Evolutionary conservation across 2,329 filamentous ascomycete species (phyloP), one percentile per base, ranked within the genome.

Genomic region (Hypoxylon sp.): DNA sequence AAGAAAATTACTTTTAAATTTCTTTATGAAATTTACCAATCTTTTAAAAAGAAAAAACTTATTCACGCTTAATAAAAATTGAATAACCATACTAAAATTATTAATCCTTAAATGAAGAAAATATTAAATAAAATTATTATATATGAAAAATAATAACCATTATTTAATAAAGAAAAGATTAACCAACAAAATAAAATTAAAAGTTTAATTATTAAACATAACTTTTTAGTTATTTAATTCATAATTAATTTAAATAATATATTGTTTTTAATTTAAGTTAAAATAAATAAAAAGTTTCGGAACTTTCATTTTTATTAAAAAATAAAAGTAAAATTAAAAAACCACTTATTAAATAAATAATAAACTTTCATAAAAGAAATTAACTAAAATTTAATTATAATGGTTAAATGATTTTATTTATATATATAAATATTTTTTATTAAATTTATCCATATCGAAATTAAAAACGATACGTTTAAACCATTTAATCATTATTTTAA

Each of bases 101-200:
- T n/a, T 33, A 44, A 20, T 20, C 5, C 1, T 1, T 17, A 4
- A 33, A 51, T 31, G n/a, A 31, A 31, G n/a, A 50, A 31, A 11
- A 7, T 31, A 17, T 17, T 17, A 20, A 51, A 50, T 4, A 7
- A 50, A 31, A 50, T 50, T 31, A 10, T 30, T 1, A 50, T 50
- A 25, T 50, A 31, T 50, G 4, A 30, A 14, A 14, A n/a, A n/a
- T n/a, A n/a, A n/a, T n/a, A n/a, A n/a, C n/a, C n/a, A n/a, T n/a
- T n/a, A n/a, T n/a, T n/a, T 30, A 51, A 51, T 33, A 33, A 51
- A 51, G 30, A 33, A 17, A 51, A 51, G n/a, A 51, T 51, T 3
- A 5, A 51, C 7, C 4, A 17, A 33, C 8, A 33, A 17, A 17
- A 51, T 51, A 31, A 51, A 51, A 51, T 51, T 17, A 51, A 51